These are phyloP conservation scores for Diaporthe nobilis DNA, from an alignment of 2,329 filamentous ascomycete species.

Conservation along the genomic window DNA sequence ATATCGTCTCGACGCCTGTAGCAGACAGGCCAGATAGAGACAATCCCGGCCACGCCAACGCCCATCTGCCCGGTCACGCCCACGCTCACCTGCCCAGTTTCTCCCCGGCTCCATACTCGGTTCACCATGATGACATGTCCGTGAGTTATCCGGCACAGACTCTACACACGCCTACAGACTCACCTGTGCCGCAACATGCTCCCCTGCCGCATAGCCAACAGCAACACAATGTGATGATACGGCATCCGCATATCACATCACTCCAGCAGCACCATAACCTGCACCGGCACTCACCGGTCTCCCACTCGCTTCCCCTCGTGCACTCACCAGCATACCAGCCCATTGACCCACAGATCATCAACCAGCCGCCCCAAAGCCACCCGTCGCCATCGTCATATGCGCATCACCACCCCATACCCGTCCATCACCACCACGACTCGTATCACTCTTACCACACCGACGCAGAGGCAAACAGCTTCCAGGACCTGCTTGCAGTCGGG, in stretches of 20 bases:
- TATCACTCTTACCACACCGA: constrained; percentile 52
- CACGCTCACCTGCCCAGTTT: constrained; percentile 46
- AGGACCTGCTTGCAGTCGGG: constrained; percentile 66
- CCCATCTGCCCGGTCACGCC: constrained; percentile 32
- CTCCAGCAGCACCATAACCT: constrained; percentile 47
- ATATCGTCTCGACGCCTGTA: constrained; percentile 7
- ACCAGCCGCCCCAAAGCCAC: constrained; percentile 53
- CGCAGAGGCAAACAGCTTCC: constrained; percentile 64
- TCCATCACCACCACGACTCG: constrained; percentile 50
- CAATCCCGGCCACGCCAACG: constrained; percentile 32
- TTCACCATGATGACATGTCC: constrained; percentile 62
- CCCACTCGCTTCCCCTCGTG: constrained; percentile 48
- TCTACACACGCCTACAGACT: constrained; percentile 47
- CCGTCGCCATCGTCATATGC: constrained; percentile 48
- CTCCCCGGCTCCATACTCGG: constrained; percentile 58
- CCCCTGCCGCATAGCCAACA: constrained; percentile 39
- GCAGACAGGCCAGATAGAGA: constrained; percentile 14
- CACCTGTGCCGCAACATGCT: constrained; percentile 47
- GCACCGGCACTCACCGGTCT: constrained; percentile 51
- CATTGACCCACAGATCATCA: constrained; percentile 73
- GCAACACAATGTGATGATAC: constrained; percentile 25
- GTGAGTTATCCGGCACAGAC: constrained; percentile 53
- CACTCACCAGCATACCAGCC: constrained; percentile 61
- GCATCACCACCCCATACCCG: constrained; percentile 47
- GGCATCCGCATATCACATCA: constrained; percentile 44